Evolutionary conservation across 1,139 yeast genomes (phyloP).

Genomic region (Pichia sp.): DNA sequence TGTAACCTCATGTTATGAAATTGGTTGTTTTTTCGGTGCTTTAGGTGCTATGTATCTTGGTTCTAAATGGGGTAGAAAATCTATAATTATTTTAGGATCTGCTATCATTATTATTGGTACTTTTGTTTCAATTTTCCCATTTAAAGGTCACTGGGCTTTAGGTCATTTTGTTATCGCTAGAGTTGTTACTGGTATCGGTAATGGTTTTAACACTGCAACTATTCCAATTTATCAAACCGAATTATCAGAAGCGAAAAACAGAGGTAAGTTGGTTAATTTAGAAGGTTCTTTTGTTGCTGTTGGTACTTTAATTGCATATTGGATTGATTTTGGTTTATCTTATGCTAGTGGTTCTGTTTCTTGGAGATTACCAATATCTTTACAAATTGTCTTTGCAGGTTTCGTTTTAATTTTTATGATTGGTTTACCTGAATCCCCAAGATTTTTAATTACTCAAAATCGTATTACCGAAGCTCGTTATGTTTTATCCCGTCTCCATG

Average conservation of each 20-base stretch:
- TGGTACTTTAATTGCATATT: conserved; percentile 61
- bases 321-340: conserved; percentile 71
- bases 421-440: conserved; percentile 53
- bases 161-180: conserved; percentile 47
- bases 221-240: conserved; percentile 82
- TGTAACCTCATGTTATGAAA: conserved; percentile 64
- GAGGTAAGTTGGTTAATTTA: conserved; percentile 65
- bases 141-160: conserved; percentile 40
- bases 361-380: conserved; percentile 43
- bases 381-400: conserved; percentile 40
- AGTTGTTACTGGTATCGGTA: conserved; percentile 72
- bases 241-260: conserved; percentile 61
- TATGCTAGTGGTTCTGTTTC: conserved; percentile 48
- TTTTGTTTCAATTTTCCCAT: conserved; percentile 55
- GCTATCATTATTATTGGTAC: conserved; percentile 59
- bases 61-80: conserved; percentile 62
- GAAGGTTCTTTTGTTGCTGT: conserved; percentile 48
- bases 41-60: conserved; percentile 55
- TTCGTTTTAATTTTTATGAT: conserved; percentile 25
- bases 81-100: conserved; percentile 54
- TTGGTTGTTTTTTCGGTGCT: conserved; percentile 77
- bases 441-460: conserved; percentile 59
- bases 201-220: conserved; percentile 73
- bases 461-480: conserved; percentile 43
- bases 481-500: conserved; percentile 39